Percentiles rank a stretch among this genome's conserved stretches.
phyloP scores from a whole-genome alignment of 352 stramenopile species.

The Phytopythium delawarense region DNA sequence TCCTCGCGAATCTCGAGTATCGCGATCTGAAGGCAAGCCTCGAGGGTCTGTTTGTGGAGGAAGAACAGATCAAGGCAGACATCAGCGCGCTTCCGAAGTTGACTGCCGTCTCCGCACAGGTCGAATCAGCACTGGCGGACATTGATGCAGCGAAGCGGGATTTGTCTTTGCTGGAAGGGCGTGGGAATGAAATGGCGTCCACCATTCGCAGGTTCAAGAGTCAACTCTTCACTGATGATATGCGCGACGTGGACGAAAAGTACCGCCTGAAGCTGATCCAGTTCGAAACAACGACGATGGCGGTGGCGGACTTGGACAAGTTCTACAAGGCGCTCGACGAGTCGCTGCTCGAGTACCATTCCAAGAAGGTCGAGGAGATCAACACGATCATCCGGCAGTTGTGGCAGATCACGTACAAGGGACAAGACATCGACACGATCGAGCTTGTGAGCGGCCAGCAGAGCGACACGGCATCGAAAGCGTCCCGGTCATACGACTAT shows the following conservation, averaged over 20 bases:
- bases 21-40: constrained; percentile 49
- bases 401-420: constrained; percentile 99
- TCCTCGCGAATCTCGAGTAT: constrained; percentile 78
- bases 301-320: constrained; percentile 95
- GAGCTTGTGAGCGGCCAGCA: constrained; percentile 95
- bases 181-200: constrained; percentile 48
- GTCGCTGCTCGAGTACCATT: constrained; percentile 96
- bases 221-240: constrained; percentile 59
- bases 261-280: constrained; percentile 95
- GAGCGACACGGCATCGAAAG: constrained; percentile 45
- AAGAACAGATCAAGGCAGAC: constrained; percentile 38
- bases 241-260: constrained; percentile 93
- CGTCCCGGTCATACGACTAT: constrained; percentile 96
- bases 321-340: constrained; percentile 96
- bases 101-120: constrained; percentile 43
- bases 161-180: constrained; percentile 37
- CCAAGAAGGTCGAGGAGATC: constrained; percentile 98
- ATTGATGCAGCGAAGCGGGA: constrained; percentile 28
- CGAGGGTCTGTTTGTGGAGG: constrained; percentile 26
- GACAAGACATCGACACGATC: constrained; percentile 99
- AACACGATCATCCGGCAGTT: constrained; percentile 98
- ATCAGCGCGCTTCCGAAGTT: constrained; percentile 43
- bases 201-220: constrained; percentile 62
- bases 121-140: constrained; percentile 26
- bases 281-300: constrained; percentile 94